These are phyloP conservation scores for Chaetoscypha palmicola DNA, from an alignment of 2,329 filamentous ascomycete species.

Conservation along the genomic window DNA sequence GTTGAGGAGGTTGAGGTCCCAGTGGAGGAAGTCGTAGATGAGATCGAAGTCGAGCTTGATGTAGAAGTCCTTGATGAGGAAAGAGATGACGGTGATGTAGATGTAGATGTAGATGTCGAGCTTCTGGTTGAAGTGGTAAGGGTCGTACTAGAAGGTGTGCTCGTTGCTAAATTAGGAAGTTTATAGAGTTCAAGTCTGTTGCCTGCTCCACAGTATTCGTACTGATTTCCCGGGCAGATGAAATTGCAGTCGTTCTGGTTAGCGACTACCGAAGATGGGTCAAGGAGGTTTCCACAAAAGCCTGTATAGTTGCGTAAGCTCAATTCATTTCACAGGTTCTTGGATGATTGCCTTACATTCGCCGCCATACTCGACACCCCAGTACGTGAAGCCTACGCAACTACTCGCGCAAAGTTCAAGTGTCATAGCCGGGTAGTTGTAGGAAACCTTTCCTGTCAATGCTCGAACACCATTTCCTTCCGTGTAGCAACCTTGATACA, in stretches of 20 bases:
- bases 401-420: constrained; percentile 28
- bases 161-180: constrained; percentile 27
- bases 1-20: not conserved
- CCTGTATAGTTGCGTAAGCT: constrained; percentile 14
- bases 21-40: no score
- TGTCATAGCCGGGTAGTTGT: constrained; percentile 27
- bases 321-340: constrained; percentile 24
- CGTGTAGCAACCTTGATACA: constrained; percentile 23
- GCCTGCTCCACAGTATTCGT: constrained; percentile 32
- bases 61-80: no score
- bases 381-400: constrained; percentile 30
- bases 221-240: constrained; percentile 24
- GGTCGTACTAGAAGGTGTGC: constrained; percentile 6
- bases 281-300: constrained; percentile 29
- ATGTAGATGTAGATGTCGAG: constrained; percentile 7
- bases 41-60: no score
- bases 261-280: constrained; percentile 12
- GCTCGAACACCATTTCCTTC: constrained; percentile 18
- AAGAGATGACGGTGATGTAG: no score
- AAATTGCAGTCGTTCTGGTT: constrained; percentile 21
- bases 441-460: constrained; percentile 14
- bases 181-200: constrained; percentile 24
- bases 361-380: constrained; percentile 35
- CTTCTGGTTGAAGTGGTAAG: constrained; percentile 6
- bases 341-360: constrained; percentile 26